phyloP scores from a whole-genome alignment of 2,329 filamentous ascomycete species.

The Phaeosphaeriaceae sp. region DNA sequence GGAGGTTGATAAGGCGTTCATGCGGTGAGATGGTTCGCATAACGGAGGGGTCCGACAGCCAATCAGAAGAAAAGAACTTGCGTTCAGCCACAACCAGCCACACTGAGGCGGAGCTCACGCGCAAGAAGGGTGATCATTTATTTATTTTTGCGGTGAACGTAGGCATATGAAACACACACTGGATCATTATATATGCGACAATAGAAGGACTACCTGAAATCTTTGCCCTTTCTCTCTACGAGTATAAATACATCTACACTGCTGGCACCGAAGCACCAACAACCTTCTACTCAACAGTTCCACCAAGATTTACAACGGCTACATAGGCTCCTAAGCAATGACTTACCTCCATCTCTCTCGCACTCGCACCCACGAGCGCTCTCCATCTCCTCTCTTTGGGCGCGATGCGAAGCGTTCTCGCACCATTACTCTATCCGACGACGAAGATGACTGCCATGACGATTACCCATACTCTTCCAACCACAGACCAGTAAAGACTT shows the following conservation, averaged over 20 bases:
- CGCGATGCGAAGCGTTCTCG: conserved; percentile 33
- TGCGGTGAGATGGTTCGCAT: conserved; percentile 8
- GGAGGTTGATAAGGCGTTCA: conserved; percentile 6
- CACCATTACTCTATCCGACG: conserved; percentile 27
- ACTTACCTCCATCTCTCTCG: conserved; percentile 28
- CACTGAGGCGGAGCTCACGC: conserved; percentile 10
- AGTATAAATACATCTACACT: background rate
- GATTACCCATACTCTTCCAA: conserved; percentile 35
- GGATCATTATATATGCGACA: conserved; percentile 10
- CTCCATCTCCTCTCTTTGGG: conserved; percentile 22
- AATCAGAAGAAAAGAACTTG: conserved; percentile 1
- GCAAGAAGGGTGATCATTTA: background rate
- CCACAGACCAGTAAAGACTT: conserved; percentile 23
- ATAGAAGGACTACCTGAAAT: background rate
- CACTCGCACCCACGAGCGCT: conserved; percentile 29
- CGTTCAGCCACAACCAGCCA: too few species aligned
- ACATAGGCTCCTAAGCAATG: conserved; percentile 23
- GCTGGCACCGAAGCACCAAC: background rate
- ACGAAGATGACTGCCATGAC: conserved; percentile 35
- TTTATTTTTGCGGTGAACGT: conserved; percentile 8
- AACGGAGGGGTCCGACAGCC: background rate
- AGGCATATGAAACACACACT: conserved; percentile 16
- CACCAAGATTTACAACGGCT: too few species aligned
- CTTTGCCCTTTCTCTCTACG: background rate
- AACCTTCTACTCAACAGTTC: too few species aligned